phyloP scores from a whole-genome alignment of 352 stramenopile genomes.

The Phytophthora pistaciae region DNA sequence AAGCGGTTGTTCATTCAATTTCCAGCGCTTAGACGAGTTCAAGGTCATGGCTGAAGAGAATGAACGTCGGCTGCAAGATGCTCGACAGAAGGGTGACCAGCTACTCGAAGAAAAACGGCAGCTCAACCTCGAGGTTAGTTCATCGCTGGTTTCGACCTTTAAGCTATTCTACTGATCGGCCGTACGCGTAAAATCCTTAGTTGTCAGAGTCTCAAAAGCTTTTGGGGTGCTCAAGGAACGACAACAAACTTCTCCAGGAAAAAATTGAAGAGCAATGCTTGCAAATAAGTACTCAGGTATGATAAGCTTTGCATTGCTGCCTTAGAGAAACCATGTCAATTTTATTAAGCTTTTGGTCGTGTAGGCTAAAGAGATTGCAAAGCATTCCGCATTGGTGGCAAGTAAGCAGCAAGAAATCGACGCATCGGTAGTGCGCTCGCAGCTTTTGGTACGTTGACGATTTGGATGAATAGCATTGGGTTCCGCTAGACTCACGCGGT shows the following conservation, averaged over 20 bases:
- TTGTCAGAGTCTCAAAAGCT: constrained; percentile 17
- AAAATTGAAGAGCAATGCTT: constrained; percentile 26
- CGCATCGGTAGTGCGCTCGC: constrained; percentile 6
- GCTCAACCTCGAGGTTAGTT: constrained; percentile 27
- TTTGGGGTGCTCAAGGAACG: constrained; percentile 22
- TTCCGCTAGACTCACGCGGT: not conserved
- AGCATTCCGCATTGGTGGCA: constrained; percentile 22
- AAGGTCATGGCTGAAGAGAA: constrained; percentile 18
- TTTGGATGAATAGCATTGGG: not conserved
- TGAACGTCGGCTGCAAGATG: constrained; percentile 14
- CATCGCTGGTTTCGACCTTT: not conserved
- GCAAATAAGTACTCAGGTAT: constrained; percentile 34
- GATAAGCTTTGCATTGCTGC: not conserved
- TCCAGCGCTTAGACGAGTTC: constrained; percentile 19
- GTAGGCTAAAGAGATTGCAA: constrained; percentile 30
- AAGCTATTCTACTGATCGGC: not conserved
- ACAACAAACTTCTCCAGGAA: constrained; percentile 25
- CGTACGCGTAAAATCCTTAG: constrained; percentile 2
- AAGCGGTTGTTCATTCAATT: not conserved
- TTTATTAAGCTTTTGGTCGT: not conserved
- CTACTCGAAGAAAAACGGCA: constrained; percentile 26
- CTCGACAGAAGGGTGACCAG: constrained; percentile 9
- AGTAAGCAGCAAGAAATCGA: constrained; percentile 48
- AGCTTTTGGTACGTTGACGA: constrained; percentile 32
- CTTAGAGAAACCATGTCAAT: not conserved